Percentiles rank a stretch among this genome's conserved stretches.
Conservation (phyloP, 352 stramenopile genomes). For the Globisporangium alternatum region DNA sequence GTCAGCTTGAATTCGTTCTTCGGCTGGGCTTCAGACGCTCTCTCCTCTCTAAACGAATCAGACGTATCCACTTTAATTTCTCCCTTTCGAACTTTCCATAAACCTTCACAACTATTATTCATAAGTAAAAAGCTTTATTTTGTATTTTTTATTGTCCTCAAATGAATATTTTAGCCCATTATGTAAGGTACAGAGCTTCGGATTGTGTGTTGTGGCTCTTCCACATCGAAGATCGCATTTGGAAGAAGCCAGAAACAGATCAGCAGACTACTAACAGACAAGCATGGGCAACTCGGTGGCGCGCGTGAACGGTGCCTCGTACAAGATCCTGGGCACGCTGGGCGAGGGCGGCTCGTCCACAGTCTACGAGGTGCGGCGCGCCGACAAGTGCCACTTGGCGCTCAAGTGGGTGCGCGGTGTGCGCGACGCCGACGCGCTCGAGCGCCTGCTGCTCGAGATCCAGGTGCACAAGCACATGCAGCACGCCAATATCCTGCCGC, state of each 20-base stretch:
- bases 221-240: slow-evolving; percentile 13
- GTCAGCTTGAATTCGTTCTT: not conserved
- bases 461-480: slow-evolving; percentile 56
- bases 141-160: not conserved
- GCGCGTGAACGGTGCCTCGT: slow-evolving; percentile 57
- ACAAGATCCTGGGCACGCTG: slow-evolving; percentile 46
- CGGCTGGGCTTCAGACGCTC: not conserved
- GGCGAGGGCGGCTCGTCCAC: slow-evolving; percentile 71
- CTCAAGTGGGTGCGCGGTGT: slow-evolving; percentile 68
- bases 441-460: slow-evolving; percentile 68
- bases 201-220: slow-evolving; percentile 4
- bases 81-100: not conserved
- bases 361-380: slow-evolving; percentile 54
- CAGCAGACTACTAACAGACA: not conserved
- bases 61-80: not conserved
- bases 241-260: not conserved
- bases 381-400: slow-evolving; percentile 31
- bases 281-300: slow-evolving; percentile 61
- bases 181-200: not conserved
- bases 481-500: slow-evolving; percentile 48
- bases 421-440: slow-evolving; percentile 49
- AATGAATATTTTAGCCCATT: not conserved
- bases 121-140: not conserved
- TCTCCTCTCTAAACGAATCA: slow-evolving; percentile 11
- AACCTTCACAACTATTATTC: not conserved